phyloP scores from a whole-genome alignment of 2,329 filamentous ascomycete genomes.

The Colletotrichum sp. region DNA sequence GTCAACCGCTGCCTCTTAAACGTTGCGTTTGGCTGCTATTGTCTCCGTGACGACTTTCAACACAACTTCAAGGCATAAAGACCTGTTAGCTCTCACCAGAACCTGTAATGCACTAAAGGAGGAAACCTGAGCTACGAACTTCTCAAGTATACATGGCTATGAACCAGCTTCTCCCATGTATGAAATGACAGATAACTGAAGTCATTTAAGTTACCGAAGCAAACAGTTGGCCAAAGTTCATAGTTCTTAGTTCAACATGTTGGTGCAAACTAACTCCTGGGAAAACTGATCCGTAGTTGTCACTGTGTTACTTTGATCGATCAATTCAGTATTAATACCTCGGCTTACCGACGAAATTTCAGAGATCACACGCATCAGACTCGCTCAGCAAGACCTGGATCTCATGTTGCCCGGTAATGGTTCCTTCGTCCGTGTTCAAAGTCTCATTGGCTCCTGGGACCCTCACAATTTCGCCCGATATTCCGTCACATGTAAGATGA shows the following conservation, averaged over 20 bases:
- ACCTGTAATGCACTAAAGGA: not conserved
- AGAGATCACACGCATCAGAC: not conserved
- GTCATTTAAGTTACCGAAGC: not conserved
- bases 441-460: not conserved
- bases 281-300: accelerated
- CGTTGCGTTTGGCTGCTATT: no score
- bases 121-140: not conserved
- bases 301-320: not conserved
- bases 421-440: not conserved
- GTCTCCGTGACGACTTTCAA: not conserved
- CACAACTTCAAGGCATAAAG: accelerated
- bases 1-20: not conserved
- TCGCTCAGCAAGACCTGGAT: not conserved
- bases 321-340: not conserved
- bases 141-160: not conserved
- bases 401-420: not conserved
- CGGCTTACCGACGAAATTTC: not conserved
- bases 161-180: not conserved
- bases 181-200: not conserved
- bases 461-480: not conserved
- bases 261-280: not conserved
- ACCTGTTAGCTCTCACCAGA: not conserved
- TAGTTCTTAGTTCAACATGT: accelerated
- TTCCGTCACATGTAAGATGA: not conserved
- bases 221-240: not conserved